A percentile compares a stretch with the other conserved stretches of the same genome.
Evolutionary conservation across 1,284 basidiomycete genomes (phyloP).

Genomic region (Puccinia triticina): DNA sequence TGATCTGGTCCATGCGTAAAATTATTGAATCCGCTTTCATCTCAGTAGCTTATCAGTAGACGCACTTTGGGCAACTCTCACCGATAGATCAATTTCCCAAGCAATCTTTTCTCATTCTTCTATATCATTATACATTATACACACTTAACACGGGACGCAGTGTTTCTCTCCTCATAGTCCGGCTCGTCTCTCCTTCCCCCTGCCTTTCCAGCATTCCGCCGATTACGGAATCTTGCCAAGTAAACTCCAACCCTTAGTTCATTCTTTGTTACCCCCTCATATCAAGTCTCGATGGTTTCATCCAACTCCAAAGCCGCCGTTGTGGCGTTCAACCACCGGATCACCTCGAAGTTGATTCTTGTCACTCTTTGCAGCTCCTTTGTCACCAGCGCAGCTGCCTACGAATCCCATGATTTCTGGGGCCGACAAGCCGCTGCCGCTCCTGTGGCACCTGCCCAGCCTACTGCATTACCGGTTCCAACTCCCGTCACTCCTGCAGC

Average conservation of each 20-base stretch:
- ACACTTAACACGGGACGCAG: too few species aligned
- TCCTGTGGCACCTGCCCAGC: not conserved
- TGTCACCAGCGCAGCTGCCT: not conserved
- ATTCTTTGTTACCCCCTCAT: conserved; percentile 14
- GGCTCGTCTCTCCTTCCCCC: too few species aligned
- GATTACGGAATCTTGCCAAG: not conserved
- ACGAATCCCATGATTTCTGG: not conserved
- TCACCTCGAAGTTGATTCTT: conserved; percentile 9
- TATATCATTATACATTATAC: conserved; percentile 2
- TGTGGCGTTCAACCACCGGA: not conserved
- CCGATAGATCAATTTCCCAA: too few species aligned
- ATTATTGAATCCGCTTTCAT: not conserved
- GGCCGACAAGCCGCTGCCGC: not conserved
- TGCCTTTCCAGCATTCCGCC: not conserved
- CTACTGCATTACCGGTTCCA: conserved; percentile 9
- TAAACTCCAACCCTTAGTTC: conserved; percentile 3
- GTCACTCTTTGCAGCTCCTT: conserved; percentile 19
- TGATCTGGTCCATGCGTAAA: not conserved
- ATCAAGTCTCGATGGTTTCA: not conserved
- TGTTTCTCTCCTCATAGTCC: too few species aligned
- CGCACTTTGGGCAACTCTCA: too few species aligned
- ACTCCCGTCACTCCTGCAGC: not conserved
- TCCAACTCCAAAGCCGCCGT: not conserved
- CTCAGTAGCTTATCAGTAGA: too few species aligned
- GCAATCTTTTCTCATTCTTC: too few species aligned